These are phyloP conservation scores for Diaporthe sp. DNA, from an alignment of 2,329 filamentous ascomycete genomes.

Conservation along the genomic window DNA sequence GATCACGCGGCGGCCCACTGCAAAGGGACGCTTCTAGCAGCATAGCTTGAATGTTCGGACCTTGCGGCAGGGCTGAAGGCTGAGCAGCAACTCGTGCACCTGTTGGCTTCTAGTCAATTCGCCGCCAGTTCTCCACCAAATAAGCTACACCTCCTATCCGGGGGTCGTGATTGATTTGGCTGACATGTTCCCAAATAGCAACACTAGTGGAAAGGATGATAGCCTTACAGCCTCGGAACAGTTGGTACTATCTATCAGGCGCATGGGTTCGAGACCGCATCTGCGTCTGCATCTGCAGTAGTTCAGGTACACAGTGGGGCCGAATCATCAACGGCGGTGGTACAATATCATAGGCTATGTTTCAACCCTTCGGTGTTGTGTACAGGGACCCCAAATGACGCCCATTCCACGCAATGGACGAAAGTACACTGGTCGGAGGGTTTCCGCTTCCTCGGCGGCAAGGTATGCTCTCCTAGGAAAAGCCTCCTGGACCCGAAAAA, in stretches of 20 bases:
- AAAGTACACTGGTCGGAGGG: slow-evolving; percentile 31
- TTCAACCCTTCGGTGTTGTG: slow-evolving; percentile 30
- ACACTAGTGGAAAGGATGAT: not conserved
- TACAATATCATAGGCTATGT: slow-evolving; percentile 34
- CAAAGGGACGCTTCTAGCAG: not conserved
- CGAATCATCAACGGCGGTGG: slow-evolving; percentile 11
- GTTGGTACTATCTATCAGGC: not conserved
- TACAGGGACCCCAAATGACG: slow-evolving; percentile 4
- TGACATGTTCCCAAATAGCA: not conserved
- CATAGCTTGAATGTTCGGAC: not conserved
- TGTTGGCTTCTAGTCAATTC: not conserved
- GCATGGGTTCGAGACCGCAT: not conserved
- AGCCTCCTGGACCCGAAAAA: slow-evolving; percentile 12
- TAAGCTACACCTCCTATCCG: slow-evolving; percentile 13
- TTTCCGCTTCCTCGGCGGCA: slow-evolving; percentile 22
- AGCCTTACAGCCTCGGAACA: slow-evolving; percentile 6
- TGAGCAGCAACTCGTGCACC: slow-evolving; percentile 15
- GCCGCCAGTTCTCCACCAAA: not conserved
- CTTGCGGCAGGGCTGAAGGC: slow-evolving; percentile 31
- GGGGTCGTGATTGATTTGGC: not conserved
- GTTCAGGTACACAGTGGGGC: slow-evolving; percentile 27
- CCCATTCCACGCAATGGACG: slow-evolving; percentile 20
- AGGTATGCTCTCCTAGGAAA: slow-evolving; percentile 8
- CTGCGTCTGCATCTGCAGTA: slow-evolving; percentile 29
- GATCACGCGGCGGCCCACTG: not conserved